Evolutionary conservation across 2,329 filamentous ascomycete genomes (phyloP), one percentile per base, ranked within the genome.

Genomic region (Penicillium carneum): DNA sequence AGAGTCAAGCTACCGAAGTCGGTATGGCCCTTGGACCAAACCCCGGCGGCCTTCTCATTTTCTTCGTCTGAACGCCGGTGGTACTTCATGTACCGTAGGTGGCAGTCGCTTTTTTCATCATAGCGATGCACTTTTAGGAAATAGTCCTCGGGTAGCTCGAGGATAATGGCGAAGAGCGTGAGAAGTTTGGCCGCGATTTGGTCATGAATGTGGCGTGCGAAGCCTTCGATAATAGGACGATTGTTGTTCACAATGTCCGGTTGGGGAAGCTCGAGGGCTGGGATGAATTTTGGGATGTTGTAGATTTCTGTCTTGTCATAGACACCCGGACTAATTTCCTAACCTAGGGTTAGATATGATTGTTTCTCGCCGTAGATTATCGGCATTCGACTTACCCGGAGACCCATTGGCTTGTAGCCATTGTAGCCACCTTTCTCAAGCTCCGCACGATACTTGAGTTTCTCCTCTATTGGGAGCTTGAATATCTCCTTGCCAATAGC

Each of bases 21-120:
- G 0, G 84, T 86, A 67, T 87, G 85, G 0, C 84, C 84, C 0
- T 75, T 75, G 0, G 78, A 73, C 64, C 80, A 82, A 0, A 84
- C 73, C 34, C 76, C 73, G 0, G 77, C 77, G 3, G 76, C 72
- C 50, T 75, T 75, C 31, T 77, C 77, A 54, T 81, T 82, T 56
- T 84, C 80, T 42, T 84, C 80, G 0, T 76, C 71, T 0, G 77
- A 79, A 26, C 84, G 82, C 1, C 79, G 77, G 18, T 78, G 77
- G 61, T 87, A 87, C 50, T 82, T 80, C 84, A 88, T 87, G 71
- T 87, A 88, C 1, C 87, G 80, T 33, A 87, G 78, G 60, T 88
- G 85, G 33, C 85, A 84, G 65, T 88, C 85, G n/a, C 82, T 80
- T 33, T 82, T 81, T 33, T 82, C 79, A 0, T 86, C 81, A 72